Evolutionary conservation across 768 basidiomycete genomes (phyloP).

Genomic region (Naganishia vaughanmartiniae): DNA sequence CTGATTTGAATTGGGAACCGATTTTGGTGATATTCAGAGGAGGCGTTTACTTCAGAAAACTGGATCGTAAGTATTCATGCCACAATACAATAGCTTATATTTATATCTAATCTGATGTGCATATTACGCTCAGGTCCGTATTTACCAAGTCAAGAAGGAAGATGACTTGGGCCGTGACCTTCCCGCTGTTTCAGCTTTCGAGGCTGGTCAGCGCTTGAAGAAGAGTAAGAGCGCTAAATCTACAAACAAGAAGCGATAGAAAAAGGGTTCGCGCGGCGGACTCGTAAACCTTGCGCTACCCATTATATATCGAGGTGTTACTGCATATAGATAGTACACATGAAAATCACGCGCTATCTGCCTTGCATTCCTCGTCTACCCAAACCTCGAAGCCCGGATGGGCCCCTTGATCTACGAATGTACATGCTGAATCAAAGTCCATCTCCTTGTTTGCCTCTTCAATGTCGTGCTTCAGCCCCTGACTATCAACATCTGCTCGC

Average conservation of each 20-base stretch:
- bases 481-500: not conserved
- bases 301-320: not conserved
- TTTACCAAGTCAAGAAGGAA: slow-evolving; percentile 92
- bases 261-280: not conserved
- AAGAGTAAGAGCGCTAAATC: slow-evolving; percentile 45
- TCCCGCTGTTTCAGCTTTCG: slow-evolving; percentile 80
- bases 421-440: slow-evolving; percentile 3
- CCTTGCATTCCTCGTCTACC: slow-evolving; percentile 3
- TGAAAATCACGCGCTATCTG: not conserved
- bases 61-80: slow-evolving; percentile 70
- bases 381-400: slow-evolving; percentile 15
- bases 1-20: not conserved
- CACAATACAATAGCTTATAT: slow-evolving; percentile 26
- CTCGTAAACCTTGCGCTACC: not conserved
- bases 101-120: not conserved
- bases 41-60: slow-evolving; percentile 98
- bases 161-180: slow-evolving; percentile 85
- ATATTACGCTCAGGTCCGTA: slow-evolving; percentile 58
- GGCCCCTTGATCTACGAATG: too few species aligned
- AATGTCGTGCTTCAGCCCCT: not conserved
- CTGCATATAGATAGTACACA: not conserved
- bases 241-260: slow-evolving; percentile 31
- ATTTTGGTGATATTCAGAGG: slow-evolving; percentile 60
- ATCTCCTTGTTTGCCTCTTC: not conserved
- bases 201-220: slow-evolving; percentile 83